phyloP scores from a whole-genome alignment of 2,329 filamentous ascomycete genomes.

The Calonectria honghensis region DNA sequence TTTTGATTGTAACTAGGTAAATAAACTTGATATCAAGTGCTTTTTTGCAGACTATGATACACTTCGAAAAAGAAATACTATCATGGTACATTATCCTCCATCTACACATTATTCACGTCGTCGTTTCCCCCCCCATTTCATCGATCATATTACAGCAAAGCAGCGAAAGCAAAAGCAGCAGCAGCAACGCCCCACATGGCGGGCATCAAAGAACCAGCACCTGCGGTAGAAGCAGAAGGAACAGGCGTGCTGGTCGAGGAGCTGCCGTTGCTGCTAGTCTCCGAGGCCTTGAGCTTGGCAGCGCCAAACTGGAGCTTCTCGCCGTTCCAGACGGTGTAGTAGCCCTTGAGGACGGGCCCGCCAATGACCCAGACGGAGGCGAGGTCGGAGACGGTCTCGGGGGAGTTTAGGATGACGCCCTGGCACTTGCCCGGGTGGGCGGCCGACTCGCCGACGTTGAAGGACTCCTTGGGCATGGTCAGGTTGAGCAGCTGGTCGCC shows the following conservation, averaged over 20 bases:
- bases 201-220: constrained; percentile 13
- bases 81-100: not conserved
- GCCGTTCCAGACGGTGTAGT: constrained; percentile 62
- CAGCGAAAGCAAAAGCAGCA: constrained; percentile 5
- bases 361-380: constrained; percentile 58
- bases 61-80: not conserved
- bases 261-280: not conserved
- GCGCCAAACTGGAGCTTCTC: constrained; percentile 53
- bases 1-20: not conserved
- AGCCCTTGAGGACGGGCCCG: constrained; percentile 58
- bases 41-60: constrained; percentile 7
- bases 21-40: constrained; percentile 5
- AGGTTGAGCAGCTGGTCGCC: constrained; percentile 50
- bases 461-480: constrained; percentile 54
- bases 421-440: constrained; percentile 54
- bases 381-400: constrained; percentile 35
- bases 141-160: constrained; percentile 1
- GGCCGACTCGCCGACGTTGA: constrained; percentile 59
- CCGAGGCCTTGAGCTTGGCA: constrained; percentile 42
- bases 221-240: constrained; percentile 10
- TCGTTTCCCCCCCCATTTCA: not conserved
- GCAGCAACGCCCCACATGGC: constrained; percentile 2
- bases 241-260: constrained; percentile 17
- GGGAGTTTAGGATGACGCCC: constrained; percentile 55
- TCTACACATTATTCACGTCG: not conserved